Evolutionary conservation across 2,329 filamentous ascomycete genomes (phyloP), one percentile per base, ranked within the genome.

Genomic region (Sclerotinia spermophila): DNA sequence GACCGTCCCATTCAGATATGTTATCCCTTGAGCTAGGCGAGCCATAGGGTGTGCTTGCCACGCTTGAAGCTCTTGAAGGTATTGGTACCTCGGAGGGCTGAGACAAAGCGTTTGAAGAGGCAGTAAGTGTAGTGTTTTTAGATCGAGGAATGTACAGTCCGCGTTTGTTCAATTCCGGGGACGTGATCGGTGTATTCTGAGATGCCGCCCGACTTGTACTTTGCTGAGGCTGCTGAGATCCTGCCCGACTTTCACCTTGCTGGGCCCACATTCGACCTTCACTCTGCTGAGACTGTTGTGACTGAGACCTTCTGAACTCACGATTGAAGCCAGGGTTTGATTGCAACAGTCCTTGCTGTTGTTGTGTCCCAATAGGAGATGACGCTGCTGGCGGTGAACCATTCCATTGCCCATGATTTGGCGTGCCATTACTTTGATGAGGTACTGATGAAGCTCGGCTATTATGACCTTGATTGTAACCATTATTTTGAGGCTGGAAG

Each of bases 31-130:
- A 56, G 55, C 40, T n/a, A 40, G 45, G 70, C 10, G 67, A 69
- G 48, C 51, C 70, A 70, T 71, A 71, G 17, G 71, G 71, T 24
- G 73, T 73, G 56, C 72, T 76, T 33, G 74, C 74, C 44, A 53
- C 51, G 67, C 74, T 77, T 19, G 75, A 74, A 15, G 45, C 21
- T 64, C 53, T 66, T 38, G 69, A 68, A 59, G 56, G 33, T 59
- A 24, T 38, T 10, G 56, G 56, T n/a, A 51, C 53, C 13, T 53
- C 38, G 35, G 64, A 55, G 27, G 73, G 68, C 21, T 68, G 65
- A 48, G 66, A n/a, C 40, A 68, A 68, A 33, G 68, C 66, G 21
- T 30, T 51, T 30, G 71, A 67, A 13, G 69, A 60, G 8, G 61
- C 38, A 21, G 67, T 69, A 13, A 64, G 67, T 51, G 67, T 35